phyloP scores from a whole-genome alignment of 2,329 filamentous ascomycete species.

The Aspergillus sp. region DNA sequence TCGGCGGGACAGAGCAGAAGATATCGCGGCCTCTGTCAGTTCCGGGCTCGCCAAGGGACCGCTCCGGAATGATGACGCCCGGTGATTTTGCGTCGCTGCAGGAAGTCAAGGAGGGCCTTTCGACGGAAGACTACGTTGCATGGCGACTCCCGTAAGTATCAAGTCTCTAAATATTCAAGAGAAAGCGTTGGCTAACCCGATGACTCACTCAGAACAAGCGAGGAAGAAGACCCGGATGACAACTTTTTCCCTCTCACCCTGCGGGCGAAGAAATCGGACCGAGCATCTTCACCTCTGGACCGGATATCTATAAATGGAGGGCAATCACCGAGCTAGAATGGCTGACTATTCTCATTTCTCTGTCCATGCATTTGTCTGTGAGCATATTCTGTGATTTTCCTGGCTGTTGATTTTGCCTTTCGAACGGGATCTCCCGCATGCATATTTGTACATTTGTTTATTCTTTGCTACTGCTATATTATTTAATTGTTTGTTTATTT shows the following conservation, averaged over 20 bases:
- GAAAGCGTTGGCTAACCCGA: constrained; percentile 22
- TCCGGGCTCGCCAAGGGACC: constrained; percentile 86
- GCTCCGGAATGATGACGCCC: constrained; percentile 97
- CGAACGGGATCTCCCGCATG: background rate
- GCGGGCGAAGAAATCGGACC: constrained; percentile 47
- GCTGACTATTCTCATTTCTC: background rate
- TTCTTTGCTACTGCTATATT: background rate
- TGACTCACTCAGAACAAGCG: constrained; percentile 53
- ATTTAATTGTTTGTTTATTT: background rate
- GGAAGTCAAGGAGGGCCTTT: constrained; percentile 88
- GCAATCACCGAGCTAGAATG: background rate
- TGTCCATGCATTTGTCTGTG: background rate
- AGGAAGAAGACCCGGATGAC: constrained; percentile 87
- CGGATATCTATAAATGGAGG: constrained; percentile 33
- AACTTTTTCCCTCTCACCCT: constrained; percentile 71
- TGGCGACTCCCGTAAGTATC: constrained; percentile 96
- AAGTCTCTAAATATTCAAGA: background rate
- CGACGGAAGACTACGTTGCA: constrained; percentile 94
- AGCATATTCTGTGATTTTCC: constrained; percentile 1
- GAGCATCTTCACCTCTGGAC: constrained; percentile 38
- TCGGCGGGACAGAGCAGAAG: constrained; percentile 90
- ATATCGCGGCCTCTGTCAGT: constrained; percentile 92
- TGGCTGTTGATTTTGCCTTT: background rate
- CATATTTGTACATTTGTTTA: constrained; percentile 1
- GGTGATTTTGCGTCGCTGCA: constrained; percentile 96